phyloP scores from a whole-genome alignment of 306 rosid species.

The Betula pendula region DNA sequence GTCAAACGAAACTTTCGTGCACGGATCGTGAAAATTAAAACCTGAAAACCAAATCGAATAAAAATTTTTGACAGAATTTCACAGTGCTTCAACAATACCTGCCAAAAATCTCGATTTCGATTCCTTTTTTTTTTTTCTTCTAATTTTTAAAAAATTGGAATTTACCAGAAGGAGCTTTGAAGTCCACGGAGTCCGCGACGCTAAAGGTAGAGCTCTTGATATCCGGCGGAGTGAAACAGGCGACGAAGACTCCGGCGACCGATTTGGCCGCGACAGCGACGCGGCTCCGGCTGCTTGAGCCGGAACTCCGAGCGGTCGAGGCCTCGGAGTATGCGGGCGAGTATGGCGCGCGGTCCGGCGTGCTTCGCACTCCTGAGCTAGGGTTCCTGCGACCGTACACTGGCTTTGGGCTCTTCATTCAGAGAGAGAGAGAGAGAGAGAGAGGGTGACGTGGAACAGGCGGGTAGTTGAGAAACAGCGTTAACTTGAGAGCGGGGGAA shows the following conservation, averaged over 20 bases:
- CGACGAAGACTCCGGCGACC: constrained; percentile 50
- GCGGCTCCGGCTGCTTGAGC: constrained; percentile 31
- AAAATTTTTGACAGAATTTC: background rate
- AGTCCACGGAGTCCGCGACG: constrained; percentile 47
- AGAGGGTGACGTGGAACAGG: constrained; percentile 23
- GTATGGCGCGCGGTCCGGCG: constrained; percentile 28
- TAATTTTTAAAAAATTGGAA: background rate
- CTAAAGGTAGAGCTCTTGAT: constrained; percentile 40
- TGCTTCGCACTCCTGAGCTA: constrained; percentile 38
- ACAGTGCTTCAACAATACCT: constrained; percentile 13
- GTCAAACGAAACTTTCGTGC: constrained; percentile 4
- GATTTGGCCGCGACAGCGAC: constrained; percentile 56
- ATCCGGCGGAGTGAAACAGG: constrained; percentile 81
- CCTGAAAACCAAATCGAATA: background rate
- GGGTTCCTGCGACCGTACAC: constrained; percentile 27
- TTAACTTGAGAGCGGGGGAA: constrained; percentile 4
- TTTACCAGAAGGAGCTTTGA: constrained; percentile 52
- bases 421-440: constrained; percentile 14
- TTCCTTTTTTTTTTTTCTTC: background rate
- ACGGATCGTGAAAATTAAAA: constrained; percentile 8
- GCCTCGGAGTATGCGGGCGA: constrained; percentile 44
- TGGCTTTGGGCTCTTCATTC: constrained; percentile 34
- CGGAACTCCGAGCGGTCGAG: constrained; percentile 31
- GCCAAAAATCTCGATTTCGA: background rate
- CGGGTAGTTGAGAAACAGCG: constrained; percentile 22